phyloP scores from a whole-genome alignment of 306 rosid species.

The Lathyrus aphaca region DNA sequence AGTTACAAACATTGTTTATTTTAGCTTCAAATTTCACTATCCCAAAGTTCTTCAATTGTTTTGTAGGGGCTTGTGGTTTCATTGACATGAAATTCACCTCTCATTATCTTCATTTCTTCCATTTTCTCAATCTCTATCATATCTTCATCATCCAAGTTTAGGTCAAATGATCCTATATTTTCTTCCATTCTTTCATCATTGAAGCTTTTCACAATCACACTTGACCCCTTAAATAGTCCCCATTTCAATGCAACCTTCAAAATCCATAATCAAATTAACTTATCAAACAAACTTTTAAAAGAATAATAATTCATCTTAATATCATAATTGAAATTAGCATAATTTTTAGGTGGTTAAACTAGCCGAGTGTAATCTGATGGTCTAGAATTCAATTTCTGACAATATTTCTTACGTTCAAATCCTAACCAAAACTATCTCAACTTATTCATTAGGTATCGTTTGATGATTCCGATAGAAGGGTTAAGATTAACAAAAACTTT shows the following conservation, averaged over 20 bases:
- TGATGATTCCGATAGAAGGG: neutral
- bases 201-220: slow-evolving; percentile 90
- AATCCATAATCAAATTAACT: neutral
- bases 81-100: slow-evolving; percentile 82
- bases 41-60: slow-evolving; percentile 79
- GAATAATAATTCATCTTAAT: too few species aligned
- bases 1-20: slow-evolving; percentile 11
- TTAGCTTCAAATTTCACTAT: slow-evolving; percentile 65
- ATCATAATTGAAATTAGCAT: too few species aligned
- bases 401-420: too few species aligned
- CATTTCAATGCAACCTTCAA: slow-evolving; percentile 76
- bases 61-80: slow-evolving; percentile 83
- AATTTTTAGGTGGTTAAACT: too few species aligned
- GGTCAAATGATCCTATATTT: slow-evolving; percentile 57
- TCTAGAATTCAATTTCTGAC: too few species aligned
- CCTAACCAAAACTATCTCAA: too few species aligned
- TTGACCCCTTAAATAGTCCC: slow-evolving; percentile 79
- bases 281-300: neutral
- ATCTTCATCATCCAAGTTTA: slow-evolving; percentile 68
- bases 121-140: slow-evolving; percentile 58
- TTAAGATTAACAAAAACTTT: too few species aligned
- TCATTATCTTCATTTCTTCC: slow-evolving; percentile 82
- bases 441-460: too few species aligned
- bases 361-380: too few species aligned
- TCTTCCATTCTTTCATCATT: slow-evolving; percentile 69